Percentiles rank a stretch among this genome's conserved stretches.
Evolutionary conservation across 306 rosid genomes (phyloP).

Genomic region (Fragaria iinumae): DNA sequence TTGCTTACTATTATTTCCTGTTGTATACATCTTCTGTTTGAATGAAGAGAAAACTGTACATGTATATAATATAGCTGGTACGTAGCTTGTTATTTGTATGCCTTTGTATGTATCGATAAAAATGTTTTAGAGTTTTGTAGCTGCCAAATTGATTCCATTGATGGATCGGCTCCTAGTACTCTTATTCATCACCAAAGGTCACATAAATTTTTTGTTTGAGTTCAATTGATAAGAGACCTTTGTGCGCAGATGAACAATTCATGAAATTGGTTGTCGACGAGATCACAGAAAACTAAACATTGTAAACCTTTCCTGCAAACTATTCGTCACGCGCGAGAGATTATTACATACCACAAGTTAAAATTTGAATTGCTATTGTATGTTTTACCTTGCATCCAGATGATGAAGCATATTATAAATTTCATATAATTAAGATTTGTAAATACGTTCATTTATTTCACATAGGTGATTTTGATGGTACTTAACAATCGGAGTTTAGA

Average conservation of each 20-base stretch:
- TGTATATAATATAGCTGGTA: background rate
- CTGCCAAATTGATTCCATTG: background rate
- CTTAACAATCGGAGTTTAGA: background rate
- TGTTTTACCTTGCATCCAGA: background rate
- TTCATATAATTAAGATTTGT: background rate
- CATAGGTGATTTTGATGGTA: background rate
- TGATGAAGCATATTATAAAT: too few species aligned
- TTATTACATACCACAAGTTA: too few species aligned
- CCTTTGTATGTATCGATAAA: background rate
- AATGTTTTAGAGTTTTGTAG: background rate
- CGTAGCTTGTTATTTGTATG: background rate
- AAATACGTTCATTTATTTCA: background rate
- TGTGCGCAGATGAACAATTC: too few species aligned
- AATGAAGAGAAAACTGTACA: background rate
- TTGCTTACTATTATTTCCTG: slow-evolving; percentile 43
- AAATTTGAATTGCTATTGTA: too few species aligned
- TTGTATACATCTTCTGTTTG: slow-evolving; percentile 33
- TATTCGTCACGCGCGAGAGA: too few species aligned
- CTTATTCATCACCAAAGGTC: too few species aligned
- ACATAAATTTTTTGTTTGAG: too few species aligned
- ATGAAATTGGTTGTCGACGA: too few species aligned
- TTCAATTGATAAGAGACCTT: too few species aligned
- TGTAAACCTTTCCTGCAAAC: too few species aligned
- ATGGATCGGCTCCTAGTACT: background rate
- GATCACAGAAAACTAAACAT: too few species aligned